These are phyloP conservation scores for Apostasia ramifera DNA, from an alignment of 106 monocot species.

Conservation along the genomic window DNA sequence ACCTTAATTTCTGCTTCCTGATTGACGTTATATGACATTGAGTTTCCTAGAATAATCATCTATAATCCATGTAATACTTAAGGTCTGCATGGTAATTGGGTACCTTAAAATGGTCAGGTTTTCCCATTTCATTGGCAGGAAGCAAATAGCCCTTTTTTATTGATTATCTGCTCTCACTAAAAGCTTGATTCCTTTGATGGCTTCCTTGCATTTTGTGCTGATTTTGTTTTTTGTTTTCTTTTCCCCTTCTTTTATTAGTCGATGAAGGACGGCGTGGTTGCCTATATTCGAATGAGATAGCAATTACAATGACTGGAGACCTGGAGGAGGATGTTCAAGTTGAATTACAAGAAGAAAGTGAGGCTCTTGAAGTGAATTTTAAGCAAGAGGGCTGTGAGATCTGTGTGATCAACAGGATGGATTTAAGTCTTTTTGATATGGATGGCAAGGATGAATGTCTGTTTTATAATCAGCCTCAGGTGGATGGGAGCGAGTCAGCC, in stretches of 20 bases:
- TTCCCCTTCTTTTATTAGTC: neutral
- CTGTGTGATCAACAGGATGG: slow-evolving; percentile 13
- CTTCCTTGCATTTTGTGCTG: neutral
- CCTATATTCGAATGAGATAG: neutral
- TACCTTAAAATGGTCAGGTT: neutral
- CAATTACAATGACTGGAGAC: neutral
- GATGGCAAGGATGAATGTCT: slow-evolving; percentile 11
- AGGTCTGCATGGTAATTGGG: neutral
- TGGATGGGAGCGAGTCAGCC: neutral
- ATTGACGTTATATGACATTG: too few species aligned
- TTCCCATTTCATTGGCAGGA: neutral
- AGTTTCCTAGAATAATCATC: too few species aligned
- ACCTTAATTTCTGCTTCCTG: too few species aligned
- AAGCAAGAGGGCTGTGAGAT: slow-evolving; percentile 4
- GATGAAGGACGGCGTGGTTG: slow-evolving; percentile 1
- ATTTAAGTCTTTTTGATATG: slow-evolving; percentile 12
- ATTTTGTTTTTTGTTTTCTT: neutral
- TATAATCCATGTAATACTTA: too few species aligned
- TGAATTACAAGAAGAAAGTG: neutral
- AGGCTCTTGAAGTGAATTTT: neutral
- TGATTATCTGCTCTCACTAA: neutral
- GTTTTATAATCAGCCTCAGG: neutral
- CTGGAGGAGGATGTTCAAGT: neutral
- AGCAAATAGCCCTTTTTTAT: neutral
- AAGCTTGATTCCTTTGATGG: neutral